phyloP scores from a whole-genome alignment of 257 asterid species.

The Solanum paucissectum region DNA sequence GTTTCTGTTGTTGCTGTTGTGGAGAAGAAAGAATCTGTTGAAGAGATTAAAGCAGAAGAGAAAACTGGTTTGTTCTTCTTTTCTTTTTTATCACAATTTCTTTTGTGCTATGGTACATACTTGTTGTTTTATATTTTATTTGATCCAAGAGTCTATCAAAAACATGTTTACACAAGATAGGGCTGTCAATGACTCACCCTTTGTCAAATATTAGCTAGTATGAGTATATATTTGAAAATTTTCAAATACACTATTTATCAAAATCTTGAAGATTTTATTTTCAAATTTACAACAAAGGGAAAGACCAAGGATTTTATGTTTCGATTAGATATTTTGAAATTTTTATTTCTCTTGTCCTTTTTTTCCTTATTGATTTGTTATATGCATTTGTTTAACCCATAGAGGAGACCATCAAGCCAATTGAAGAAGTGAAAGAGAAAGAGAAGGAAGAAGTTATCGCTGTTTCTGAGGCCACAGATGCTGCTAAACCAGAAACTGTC shows the following conservation, averaged over 20 bases:
- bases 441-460: conserved; percentile 9
- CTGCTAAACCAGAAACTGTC: conserved; percentile 19
- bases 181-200: too few species aligned
- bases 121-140: too few species aligned
- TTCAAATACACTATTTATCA: neutral
- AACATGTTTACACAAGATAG: neutral
- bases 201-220: too few species aligned
- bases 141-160: neutral
- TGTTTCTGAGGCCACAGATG: conserved; percentile 18
- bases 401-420: conserved; percentile 29
- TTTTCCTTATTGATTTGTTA: neutral
- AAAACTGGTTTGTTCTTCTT: conserved; percentile 27
- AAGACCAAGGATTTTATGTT: neutral
- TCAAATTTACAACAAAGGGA: neutral
- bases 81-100: neutral
- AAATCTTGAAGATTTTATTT: neutral
- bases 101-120: neutral
- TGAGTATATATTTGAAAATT: too few species aligned
- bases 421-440: conserved; percentile 26
- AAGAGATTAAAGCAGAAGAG: conserved; percentile 11
- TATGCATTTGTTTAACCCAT: neutral
- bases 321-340: neutral
- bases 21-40: conserved; percentile 6
- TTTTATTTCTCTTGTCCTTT: neutral
- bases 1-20: neutral